Percentiles rank a stretch among this genome's conserved stretches.
phyloP scores from a whole-genome alignment of 768 basidiomycete species.

The Mycena haematopus region DNA sequence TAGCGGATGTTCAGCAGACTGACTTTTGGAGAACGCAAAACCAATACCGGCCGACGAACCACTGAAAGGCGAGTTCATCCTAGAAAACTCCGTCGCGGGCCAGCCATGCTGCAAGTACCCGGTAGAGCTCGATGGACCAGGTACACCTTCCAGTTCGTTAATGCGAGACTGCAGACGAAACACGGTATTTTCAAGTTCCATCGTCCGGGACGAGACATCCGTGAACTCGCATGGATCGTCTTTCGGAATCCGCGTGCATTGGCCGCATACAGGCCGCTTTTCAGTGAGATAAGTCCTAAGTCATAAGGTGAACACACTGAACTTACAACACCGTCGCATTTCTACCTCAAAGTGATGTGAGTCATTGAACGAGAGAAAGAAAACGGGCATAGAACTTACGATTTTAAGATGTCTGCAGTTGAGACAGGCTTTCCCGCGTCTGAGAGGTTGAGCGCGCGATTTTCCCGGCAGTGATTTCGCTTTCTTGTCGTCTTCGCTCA shows the following conservation, averaged over 20 bases:
- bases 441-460: conserved; percentile 41
- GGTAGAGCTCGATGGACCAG: conserved; percentile 24
- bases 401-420: conserved; percentile 28
- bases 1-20: background rate
- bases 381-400: background rate
- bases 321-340: conserved; percentile 28
- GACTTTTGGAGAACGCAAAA: background rate
- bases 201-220: conserved; percentile 41
- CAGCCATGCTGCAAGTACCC: conserved; percentile 13
- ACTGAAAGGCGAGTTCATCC: conserved; percentile 13
- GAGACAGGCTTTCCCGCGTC: conserved; percentile 37
- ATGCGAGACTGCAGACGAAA: conserved; percentile 47
- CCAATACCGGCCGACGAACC: conserved; percentile 9
- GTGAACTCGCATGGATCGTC: conserved; percentile 50
- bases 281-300: background rate
- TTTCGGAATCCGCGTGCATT: conserved; percentile 39
- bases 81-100: background rate
- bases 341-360: conserved; percentile 2
- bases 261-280: conserved; percentile 39
- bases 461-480: background rate
- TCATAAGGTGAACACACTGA: background rate
- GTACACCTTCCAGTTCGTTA: conserved; percentile 37
- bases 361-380: background rate
- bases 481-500: conserved; percentile 1
- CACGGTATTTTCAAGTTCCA: conserved; percentile 47